Evolutionary conservation across 352 stramenopile species (phyloP).

Genomic region (Peronosclerospora sorghi): DNA sequence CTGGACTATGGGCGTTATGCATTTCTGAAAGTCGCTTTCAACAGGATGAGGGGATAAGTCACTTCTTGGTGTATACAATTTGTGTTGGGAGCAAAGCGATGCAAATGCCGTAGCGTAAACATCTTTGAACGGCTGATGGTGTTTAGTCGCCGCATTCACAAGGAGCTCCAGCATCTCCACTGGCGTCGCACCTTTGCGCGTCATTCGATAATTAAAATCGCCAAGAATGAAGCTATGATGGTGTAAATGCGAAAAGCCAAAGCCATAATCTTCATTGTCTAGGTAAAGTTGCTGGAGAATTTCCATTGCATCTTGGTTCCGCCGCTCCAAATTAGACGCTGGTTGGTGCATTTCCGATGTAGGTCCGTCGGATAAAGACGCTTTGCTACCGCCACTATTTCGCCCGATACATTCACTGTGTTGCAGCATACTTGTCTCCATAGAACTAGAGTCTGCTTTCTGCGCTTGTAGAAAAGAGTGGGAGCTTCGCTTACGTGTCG

Average conservation of each 20-base stretch:
- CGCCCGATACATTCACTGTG: slow-evolving; percentile 6
- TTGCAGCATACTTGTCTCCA: slow-evolving; percentile 2
- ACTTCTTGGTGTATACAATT: slow-evolving; percentile 16
- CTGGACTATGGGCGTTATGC: slow-evolving; percentile 34
- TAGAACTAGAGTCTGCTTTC: slow-evolving; percentile 7
- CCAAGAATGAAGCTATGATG: too few species aligned
- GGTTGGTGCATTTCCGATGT: slow-evolving; percentile 14
- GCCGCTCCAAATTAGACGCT: slow-evolving; percentile 59
- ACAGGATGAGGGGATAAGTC: slow-evolving; percentile 16
- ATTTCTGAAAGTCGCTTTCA: slow-evolving; percentile 32
- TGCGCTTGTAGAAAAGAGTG: too few species aligned
- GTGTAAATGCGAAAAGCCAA: too few species aligned
- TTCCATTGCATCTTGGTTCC: slow-evolving; percentile 80
- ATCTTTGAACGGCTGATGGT: slow-evolving; percentile 6
- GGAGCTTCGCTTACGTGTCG: slow-evolving; percentile 22
- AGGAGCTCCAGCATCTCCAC: slow-evolving; percentile 47
- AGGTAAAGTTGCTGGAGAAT: too few species aligned
- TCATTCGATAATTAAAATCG: slow-evolving; percentile 86
- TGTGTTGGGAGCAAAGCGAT: slow-evolving; percentile 18
- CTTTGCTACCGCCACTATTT: slow-evolving; percentile 14
- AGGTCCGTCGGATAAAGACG: slow-evolving; percentile 3
- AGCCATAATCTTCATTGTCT: too few species aligned
- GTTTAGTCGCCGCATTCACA: slow-evolving; percentile 14
- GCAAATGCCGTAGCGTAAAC: slow-evolving; percentile 10
- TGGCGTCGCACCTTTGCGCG: slow-evolving; percentile 32